Conservation (phyloP, 176 grass and related monocot species). For the Zizania latifolia region DNA sequence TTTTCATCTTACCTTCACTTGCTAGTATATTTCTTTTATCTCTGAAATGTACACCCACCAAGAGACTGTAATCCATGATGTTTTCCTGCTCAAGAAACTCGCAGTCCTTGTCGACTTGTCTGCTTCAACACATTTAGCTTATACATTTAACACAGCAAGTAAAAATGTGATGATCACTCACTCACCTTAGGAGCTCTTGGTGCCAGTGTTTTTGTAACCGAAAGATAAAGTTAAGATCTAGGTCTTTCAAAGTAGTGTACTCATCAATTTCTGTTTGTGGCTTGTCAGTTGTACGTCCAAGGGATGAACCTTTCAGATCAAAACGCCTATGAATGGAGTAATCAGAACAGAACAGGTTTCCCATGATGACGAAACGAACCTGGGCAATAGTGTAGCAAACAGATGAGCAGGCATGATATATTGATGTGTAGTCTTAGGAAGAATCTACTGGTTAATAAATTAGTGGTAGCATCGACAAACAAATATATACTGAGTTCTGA, state of each 20-base stretch:
- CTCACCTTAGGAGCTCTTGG: constrained; percentile 80
- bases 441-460: background rate
- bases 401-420: constrained; percentile 16
- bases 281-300: constrained; percentile 85
- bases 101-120: constrained; percentile 89
- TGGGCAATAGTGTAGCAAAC: constrained; percentile 28
- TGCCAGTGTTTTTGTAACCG: constrained; percentile 67
- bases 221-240: constrained; percentile 99
- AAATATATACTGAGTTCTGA: constrained; percentile 33
- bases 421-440: background rate
- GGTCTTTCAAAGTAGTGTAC: constrained; percentile 91
- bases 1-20: constrained; percentile 60
- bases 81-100: constrained; percentile 98
- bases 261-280: constrained; percentile 83
- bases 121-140: constrained; percentile 33
- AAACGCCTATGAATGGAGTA: constrained; percentile 79
- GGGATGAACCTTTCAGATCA: constrained; percentile 88
- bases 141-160: background rate
- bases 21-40: constrained; percentile 44
- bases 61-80: constrained; percentile 98
- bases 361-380: constrained; percentile 99
- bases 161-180: background rate
- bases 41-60: constrained; percentile 94
- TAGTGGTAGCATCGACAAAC: background rate
- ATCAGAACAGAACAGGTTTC: constrained; percentile 84